Conservation (phyloP, 805 yeast species). For the Starmerella tilneyi region DNA sequence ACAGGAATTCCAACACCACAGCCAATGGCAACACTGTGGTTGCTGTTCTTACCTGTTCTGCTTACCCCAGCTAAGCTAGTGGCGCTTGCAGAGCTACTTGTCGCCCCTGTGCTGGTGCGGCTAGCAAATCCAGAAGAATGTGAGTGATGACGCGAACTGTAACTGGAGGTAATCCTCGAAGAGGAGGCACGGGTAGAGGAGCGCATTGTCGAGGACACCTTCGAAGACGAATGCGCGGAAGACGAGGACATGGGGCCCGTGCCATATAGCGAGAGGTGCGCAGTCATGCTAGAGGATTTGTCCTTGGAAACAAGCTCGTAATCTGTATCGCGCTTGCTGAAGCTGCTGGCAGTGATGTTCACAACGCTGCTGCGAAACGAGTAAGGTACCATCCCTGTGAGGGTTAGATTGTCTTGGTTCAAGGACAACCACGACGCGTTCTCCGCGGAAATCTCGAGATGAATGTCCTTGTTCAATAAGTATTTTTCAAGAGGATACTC, state of each 20-base stretch:
- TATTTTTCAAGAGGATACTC: conserved; percentile 48
- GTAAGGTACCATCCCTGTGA: conserved; percentile 54
- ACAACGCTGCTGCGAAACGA: conserved; percentile 35
- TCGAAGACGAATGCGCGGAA: conserved; percentile 7
- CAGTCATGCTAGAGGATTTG: conserved; percentile 15
- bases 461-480: conserved; percentile 36
- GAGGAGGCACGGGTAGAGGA: conserved; percentile 11
- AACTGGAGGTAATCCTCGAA: conserved; percentile 19
- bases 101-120: conserved; percentile 23
- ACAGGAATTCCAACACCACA: conserved; percentile 80
- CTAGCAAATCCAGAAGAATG: conserved; percentile 13
- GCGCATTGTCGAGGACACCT: conserved; percentile 27
- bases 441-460: conserved; percentile 33
- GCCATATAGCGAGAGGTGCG: conserved; percentile 21
- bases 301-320: conserved; percentile 28
- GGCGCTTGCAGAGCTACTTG: conserved; percentile 31
- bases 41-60: conserved; percentile 24
- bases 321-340: conserved; percentile 28
- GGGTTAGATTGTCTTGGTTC: conserved; percentile 50
- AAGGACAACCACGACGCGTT: conserved; percentile 54
- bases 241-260: conserved; percentile 13
- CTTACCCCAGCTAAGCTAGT: conserved; percentile 26
- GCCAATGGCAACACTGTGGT: conserved; percentile 69
- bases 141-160: conserved; percentile 30
- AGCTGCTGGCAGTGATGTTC: conserved; percentile 46